Evolutionary conservation across 2,329 filamentous ascomycete genomes (phyloP), one percentile per base, ranked within the genome.

Genomic region (Fragosphaeria purpurea): DNA sequence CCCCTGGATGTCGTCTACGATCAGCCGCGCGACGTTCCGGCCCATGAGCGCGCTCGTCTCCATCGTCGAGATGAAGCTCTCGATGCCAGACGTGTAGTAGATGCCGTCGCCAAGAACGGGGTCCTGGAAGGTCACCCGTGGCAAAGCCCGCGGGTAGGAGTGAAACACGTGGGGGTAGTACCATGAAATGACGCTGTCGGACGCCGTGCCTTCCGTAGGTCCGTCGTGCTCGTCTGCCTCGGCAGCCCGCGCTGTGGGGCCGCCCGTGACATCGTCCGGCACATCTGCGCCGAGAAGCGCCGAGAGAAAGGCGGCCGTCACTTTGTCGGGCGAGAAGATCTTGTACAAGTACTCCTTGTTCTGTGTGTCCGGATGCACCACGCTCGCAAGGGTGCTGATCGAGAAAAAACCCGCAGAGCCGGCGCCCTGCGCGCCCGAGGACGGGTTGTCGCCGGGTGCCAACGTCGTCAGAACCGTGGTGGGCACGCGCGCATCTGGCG

Each of bases 31-130:
- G 22, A 93, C 82, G 62, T 93, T 93, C 76, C 79, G 88, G 1
- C 93, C 93, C 81, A 93, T 93, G 58, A 97, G 67, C 1, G 88
- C 86, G 64, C 83, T 95, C 6, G 93, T 96, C 72, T 98, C 93
- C 93, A 98, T 97, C 0, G 89, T 95, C 8, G 86, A 93, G 58
- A 97, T 94, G 64, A 98, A 96, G 58, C 85, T 85, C 68, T 97
- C 91, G 42, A 97, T 94, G 3, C 80, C 82, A 9, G 79, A 81
- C 0, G 82, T 85, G 62, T 85, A 85, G 66, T 82, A 93, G 11
- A 91, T 60, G 0, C 80, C 79, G 6, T 76, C 66, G 5, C 79
- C 82, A 4, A 96, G 63, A 55, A 83, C 71, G 4, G 84, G 79
- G 54, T 93, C 85, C 58, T 96, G 88, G 64, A 97, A 98, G 0